Evolutionary conservation across 164 flowering plant genomes (phyloP), one percentile per base, ranked within the genome.

Genomic region (Aristolochia fimbriata): DNA sequence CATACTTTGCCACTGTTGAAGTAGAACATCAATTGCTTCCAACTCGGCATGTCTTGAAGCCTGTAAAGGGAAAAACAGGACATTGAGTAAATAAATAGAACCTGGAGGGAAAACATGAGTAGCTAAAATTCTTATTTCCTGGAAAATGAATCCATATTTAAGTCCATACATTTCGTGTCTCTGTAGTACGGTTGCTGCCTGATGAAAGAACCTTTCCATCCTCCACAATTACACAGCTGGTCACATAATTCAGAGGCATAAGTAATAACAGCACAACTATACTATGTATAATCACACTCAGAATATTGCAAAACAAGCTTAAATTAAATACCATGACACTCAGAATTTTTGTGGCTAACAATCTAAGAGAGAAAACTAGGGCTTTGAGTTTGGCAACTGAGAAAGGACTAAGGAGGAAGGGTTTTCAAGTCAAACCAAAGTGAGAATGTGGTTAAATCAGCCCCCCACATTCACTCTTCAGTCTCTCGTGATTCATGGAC

Each of bases 41-140:
- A 93, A 87, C 72, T 93, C 98, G 10, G 98, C 96, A 75, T 93
- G 98, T 64, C 97, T 80, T 27, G 96, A 83, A 43, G 97, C 97
- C 94, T 86, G 76, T 49, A 64, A 13, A 23, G 14, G 5, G 9
- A 24, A 12, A 62, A 4, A 64, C 21, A 27, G 22, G 43, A 3
- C 9, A 37, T 37, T 3, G 43, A 37, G 43, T 7, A 3, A 3
- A 37, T 10, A 37, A 37, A 23, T n/a, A 52, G 16, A 48, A 27
- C n/a, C 15, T 37, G 43, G 43, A 3, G 43, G 47, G 17, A 27
- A 57, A 67, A 47, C 15, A 17, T 19, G 15, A 2, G 17, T 5
- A 24, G n/a, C 6, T 47, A 9, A 43, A 51, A 31, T 6, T 47
- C 9, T 24, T 21, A 6, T 21, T 24, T 59, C 12, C 37, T 20